Conservation (phyloP, 225 moss, liverwort and hornwort genomes). For the Pleurozium schreberi region DNA sequence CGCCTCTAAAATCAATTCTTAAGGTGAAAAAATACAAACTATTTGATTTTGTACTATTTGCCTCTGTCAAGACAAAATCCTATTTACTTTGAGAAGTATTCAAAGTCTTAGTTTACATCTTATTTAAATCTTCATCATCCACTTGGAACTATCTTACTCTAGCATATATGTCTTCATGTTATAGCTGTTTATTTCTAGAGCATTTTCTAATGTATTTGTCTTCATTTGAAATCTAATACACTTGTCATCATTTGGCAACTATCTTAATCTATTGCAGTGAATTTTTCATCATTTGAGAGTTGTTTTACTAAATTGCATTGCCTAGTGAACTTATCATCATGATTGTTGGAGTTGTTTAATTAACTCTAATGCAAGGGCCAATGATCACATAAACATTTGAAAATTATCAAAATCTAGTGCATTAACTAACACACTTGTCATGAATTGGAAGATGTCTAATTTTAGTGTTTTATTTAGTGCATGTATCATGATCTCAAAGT, state of each 20-base stretch:
- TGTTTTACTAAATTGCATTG: neutral
- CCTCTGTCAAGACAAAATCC: rapidly evolving
- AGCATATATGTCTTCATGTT: neutral
- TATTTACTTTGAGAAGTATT: neutral
- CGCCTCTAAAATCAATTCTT: neutral
- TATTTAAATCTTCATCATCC: neutral
- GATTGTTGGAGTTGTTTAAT: neutral
- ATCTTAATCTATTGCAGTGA: neutral
- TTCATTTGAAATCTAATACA: too few species aligned
- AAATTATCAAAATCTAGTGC: neutral
- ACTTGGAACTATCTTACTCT: too few species aligned
- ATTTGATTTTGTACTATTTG: neutral
- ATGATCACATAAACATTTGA: too few species aligned
- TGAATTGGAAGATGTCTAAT: neutral
- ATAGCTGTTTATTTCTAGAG: neutral
- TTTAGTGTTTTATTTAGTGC: rapidly evolving
- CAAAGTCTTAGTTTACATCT: rapidly evolving
- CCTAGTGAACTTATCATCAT: neutral
- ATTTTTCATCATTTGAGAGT: neutral
- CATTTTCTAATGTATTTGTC: neutral
- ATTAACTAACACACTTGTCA: neutral
- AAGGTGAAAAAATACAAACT: neutral
- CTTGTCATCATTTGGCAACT: neutral
- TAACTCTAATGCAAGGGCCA: neutral
- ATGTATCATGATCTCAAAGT: rapidly evolving